A percentile compares a stretch with the other conserved stretches of the same genome.
phyloP scores from a whole-genome alignment of 2,329 filamentous ascomycete genomes.

The Pseudogymnoascus destructans region DNA sequence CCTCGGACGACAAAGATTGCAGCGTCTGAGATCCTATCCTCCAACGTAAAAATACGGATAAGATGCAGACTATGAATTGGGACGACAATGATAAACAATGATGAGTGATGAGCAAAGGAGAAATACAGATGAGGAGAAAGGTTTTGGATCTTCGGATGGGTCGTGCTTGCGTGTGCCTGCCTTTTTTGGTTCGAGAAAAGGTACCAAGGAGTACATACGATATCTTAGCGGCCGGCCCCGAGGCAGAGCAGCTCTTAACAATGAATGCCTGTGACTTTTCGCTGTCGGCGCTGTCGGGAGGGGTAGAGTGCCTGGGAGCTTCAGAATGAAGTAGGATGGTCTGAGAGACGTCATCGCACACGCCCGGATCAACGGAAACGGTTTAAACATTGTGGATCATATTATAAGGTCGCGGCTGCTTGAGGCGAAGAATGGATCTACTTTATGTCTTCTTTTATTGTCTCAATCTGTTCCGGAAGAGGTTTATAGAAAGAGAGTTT shows the following conservation, averaged over 20 bases:
- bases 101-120: neutral
- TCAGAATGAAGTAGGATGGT: neutral
- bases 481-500: neutral
- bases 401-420: neutral
- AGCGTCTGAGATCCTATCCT: neutral
- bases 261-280: neutral
- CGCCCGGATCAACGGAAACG: neutral
- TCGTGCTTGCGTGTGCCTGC: neutral
- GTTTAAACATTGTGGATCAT: constrained; percentile 5
- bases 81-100: neutral
- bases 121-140: neutral
- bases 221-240: constrained; percentile 1
- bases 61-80: neutral
- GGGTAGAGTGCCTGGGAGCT: neutral
- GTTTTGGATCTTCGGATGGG: neutral
- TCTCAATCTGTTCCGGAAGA: neutral
- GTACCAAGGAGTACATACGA: neutral
- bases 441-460: neutral
- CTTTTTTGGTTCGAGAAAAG: neutral
- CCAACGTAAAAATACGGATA: neutral
- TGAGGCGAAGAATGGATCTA: neutral
- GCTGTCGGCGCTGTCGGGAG: neutral
- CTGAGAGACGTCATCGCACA: constrained; percentile 1
- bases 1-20: neutral
- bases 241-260: neutral